Evolutionary conservation across 257 asterid genomes (phyloP).

Genomic region (Lantana camara): DNA sequence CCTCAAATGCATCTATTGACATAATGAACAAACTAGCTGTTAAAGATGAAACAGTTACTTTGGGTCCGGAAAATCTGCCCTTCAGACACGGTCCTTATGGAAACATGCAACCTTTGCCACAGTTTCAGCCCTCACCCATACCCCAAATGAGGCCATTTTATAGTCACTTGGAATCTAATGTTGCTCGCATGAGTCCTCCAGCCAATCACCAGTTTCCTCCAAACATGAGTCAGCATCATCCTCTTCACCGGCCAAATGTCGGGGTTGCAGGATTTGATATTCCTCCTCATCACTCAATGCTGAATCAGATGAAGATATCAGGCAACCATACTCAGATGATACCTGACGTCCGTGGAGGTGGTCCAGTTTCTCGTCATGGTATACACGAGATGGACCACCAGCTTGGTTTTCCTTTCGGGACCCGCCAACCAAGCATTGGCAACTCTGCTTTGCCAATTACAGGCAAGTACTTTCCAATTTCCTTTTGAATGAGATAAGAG

Average conservation of each 20-base stretch:
- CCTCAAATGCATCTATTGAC: slow-evolving; percentile 37
- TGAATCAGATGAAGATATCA: slow-evolving; percentile 57
- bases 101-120: slow-evolving; percentile 43
- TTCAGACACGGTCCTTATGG: slow-evolving; percentile 39
- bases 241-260: slow-evolving; percentile 46
- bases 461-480: slow-evolving; percentile 36
- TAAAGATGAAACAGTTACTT: slow-evolving; percentile 33
- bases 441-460: slow-evolving; percentile 44
- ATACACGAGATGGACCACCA: slow-evolving; percentile 46
- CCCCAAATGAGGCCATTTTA: slow-evolving; percentile 49
- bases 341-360: slow-evolving; percentile 35
- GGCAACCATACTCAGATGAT: slow-evolving; percentile 32
- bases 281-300: slow-evolving; percentile 44
- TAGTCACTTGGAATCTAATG: slow-evolving; percentile 50
- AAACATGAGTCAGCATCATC: slow-evolving; percentile 44
- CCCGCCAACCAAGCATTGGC: slow-evolving; percentile 42
- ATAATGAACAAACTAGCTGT: slow-evolving; percentile 43
- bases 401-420: slow-evolving; percentile 47
- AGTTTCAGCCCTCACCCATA: slow-evolving; percentile 42
- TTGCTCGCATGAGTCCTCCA: slow-evolving; percentile 41
- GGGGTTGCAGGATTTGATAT: slow-evolving; percentile 46
- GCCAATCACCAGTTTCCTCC: slow-evolving; percentile 44
- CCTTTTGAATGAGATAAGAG: neutral
- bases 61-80: slow-evolving; percentile 43
- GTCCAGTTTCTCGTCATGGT: slow-evolving; percentile 40